Percentiles rank a stretch among this genome's conserved stretches.
Conservation (phyloP, 2,329 filamentous ascomycete species). For the Trichoderma harzianum region DNA sequence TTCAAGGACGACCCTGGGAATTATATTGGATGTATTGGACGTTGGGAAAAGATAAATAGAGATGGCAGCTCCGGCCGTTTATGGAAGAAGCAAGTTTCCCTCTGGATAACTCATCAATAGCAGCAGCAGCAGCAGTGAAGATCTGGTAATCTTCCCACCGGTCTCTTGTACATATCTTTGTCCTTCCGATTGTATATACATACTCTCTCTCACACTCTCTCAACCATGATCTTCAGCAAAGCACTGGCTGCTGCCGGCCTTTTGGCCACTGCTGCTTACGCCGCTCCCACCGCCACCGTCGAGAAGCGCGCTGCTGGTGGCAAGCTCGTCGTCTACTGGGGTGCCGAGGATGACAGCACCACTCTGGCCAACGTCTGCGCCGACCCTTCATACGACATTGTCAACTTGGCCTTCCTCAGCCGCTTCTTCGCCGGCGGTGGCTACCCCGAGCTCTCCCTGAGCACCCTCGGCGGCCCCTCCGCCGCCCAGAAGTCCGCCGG, state of each 20-base stretch:
- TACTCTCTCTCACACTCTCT: background rate
- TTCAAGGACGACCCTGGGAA: background rate
- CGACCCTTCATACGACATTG: slow-evolving; percentile 23
- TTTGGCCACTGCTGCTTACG: slow-evolving; percentile 13
- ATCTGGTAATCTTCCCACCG: slow-evolving; percentile 20
- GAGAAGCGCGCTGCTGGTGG: slow-evolving; percentile 17
- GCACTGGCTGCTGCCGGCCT: slow-evolving; percentile 18
- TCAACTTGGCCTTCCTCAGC: slow-evolving; percentile 25
- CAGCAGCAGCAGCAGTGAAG: slow-evolving; percentile 11
- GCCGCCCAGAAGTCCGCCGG: slow-evolving; percentile 22
- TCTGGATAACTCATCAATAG: slow-evolving; percentile 1
- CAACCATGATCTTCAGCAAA: slow-evolving; percentile 16
- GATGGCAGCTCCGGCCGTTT: background rate
- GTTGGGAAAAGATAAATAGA: slow-evolving; percentile 13
- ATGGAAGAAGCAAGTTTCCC: background rate
- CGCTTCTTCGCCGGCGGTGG: slow-evolving; percentile 22
- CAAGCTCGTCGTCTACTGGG: slow-evolving; percentile 26
- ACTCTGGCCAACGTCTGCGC: slow-evolving; percentile 22
- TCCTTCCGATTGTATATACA: slow-evolving; percentile 4
- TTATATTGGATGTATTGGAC: background rate
- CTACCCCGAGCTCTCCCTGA: slow-evolving; percentile 11
- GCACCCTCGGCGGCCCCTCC: slow-evolving; percentile 14
- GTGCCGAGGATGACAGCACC: slow-evolving; percentile 22
- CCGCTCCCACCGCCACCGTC: slow-evolving; percentile 12
- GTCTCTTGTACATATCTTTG: slow-evolving; percentile 17